Percentiles rank a stretch among this genome's conserved stretches.
Evolutionary conservation across 129 eudicot species (phyloP).

Genomic region (Ambrosia trifida): DNA sequence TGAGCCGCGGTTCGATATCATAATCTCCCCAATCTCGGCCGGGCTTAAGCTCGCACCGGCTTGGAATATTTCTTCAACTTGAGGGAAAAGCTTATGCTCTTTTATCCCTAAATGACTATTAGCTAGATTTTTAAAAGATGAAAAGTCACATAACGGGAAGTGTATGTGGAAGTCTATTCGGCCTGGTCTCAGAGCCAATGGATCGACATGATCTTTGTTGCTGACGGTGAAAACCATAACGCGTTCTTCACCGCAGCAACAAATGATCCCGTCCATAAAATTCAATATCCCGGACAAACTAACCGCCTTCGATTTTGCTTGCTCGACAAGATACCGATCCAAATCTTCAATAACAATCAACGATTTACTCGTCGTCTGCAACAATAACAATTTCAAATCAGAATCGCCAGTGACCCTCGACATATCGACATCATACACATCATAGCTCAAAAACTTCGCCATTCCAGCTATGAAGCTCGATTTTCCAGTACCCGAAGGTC

Average conservation of each 20-base stretch:
- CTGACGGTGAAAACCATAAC: constrained; percentile 87
- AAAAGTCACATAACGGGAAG: constrained; percentile 81
- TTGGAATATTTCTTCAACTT: constrained; percentile 83
- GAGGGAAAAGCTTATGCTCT: constrained; percentile 83
- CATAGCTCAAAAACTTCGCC: constrained; percentile 71
- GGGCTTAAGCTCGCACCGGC: constrained; percentile 73
- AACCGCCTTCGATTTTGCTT: constrained; percentile 51
- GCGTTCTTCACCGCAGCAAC: constrained; percentile 83
- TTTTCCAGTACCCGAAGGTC: constrained; percentile 86
- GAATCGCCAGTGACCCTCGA: constrained; percentile 53
- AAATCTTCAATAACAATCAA: constrained; percentile 75
- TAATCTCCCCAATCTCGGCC: constrained; percentile 85
- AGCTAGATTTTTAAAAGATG: constrained; percentile 65
- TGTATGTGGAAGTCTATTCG: constrained; percentile 75
- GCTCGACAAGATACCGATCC: constrained; percentile 50
- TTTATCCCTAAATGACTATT: constrained; percentile 74
- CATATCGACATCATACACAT: constrained; percentile 69
- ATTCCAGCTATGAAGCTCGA: constrained; percentile 87
- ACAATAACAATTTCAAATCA: constrained; percentile 63
- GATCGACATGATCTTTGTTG: constrained; percentile 59
- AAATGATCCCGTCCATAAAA: constrained; percentile 87
- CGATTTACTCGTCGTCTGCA: constrained; percentile 66
- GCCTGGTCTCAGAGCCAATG: constrained; percentile 72
- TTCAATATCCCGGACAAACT: constrained; percentile 61
- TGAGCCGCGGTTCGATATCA: constrained; percentile 79